These are phyloP conservation scores for Solanum pennellii DNA, from an alignment of 257 asterid species.

Conservation along the genomic window DNA sequence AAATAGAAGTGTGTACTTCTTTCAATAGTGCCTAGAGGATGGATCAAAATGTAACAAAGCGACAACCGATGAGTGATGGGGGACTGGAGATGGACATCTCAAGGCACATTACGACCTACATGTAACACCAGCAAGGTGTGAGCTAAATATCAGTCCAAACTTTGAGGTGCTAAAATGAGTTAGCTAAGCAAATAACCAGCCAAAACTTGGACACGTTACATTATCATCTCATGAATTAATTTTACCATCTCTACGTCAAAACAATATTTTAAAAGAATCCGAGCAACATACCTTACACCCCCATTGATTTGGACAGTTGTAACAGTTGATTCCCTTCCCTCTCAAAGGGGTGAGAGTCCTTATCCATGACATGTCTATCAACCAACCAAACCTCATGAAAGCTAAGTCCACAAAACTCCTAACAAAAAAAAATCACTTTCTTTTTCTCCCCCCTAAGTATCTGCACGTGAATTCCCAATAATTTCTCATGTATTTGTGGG, in stretches of 20 bases:
- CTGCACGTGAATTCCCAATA: slow-evolving; percentile 89
- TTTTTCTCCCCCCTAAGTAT: neutral
- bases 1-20: neutral
- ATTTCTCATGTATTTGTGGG: slow-evolving; percentile 97
- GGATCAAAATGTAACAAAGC: neutral
- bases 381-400: slow-evolving; percentile 4
- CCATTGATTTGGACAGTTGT: slow-evolving; percentile 3
- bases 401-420: neutral
- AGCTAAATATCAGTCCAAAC: neutral
- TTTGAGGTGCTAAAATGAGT: neutral
- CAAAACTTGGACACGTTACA: neutral
- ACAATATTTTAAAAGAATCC: neutral
- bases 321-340: slow-evolving; percentile 63
- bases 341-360: slow-evolving; percentile 22
- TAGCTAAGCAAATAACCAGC: neutral
- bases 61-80: neutral
- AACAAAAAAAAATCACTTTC: neutral
- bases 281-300: too few relatives aligned
- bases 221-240: neutral
- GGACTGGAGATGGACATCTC: neutral
- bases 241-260: neutral
- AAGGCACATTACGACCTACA: neutral
- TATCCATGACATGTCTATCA: slow-evolving; percentile 24
- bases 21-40: neutral
- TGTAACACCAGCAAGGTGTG: neutral